A percentile compares a stretch with the other conserved stretches of the same genome.
Evolutionary conservation across 164 flowering plant genomes (phyloP).

Genomic region (Pachysandra terminalis): DNA sequence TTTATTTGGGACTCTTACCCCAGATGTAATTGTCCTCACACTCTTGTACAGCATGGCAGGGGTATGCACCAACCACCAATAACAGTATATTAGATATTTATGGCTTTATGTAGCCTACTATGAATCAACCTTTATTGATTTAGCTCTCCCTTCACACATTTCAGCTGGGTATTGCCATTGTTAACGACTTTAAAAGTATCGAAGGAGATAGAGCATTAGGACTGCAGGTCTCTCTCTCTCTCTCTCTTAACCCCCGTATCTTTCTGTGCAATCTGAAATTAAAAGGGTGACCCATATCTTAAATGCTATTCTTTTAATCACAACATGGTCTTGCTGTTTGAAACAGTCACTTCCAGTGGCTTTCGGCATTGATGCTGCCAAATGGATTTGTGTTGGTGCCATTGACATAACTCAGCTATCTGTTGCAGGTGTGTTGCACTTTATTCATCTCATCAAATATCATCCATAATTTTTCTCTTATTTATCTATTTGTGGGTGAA

Average conservation of each 20-base stretch:
- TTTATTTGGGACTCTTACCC: slow-evolving; percentile 87
- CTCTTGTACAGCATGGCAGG: slow-evolving; percentile 94
- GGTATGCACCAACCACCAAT: slow-evolving; percentile 39
- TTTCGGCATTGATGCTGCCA: slow-evolving; percentile 91
- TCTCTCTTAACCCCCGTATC: background rate
- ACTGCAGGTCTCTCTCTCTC: slow-evolving; percentile 55
- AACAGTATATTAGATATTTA: background rate
- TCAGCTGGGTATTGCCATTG: slow-evolving; percentile 91
- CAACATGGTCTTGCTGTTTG: slow-evolving; percentile 11
- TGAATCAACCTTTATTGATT: background rate
- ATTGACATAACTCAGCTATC: slow-evolving; percentile 87
- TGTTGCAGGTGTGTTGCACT: slow-evolving; percentile 58
- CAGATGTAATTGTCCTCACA: slow-evolving; percentile 79
- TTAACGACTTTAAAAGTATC: slow-evolving; percentile 94
- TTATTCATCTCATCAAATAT: background rate
- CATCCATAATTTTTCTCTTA: background rate
- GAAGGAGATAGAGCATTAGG: slow-evolving; percentile 93
- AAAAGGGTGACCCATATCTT: background rate
- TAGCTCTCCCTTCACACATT: slow-evolving; percentile 13
- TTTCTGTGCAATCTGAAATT: background rate
- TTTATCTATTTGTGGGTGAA: background rate
- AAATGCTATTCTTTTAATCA: background rate
- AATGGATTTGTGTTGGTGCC: slow-evolving; percentile 96
- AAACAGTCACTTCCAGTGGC: slow-evolving; percentile 92
- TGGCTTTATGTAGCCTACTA: background rate